Evolutionary conservation across 2,329 filamentous ascomycete genomes (phyloP).

Genomic region (Xylariaceae sp.): DNA sequence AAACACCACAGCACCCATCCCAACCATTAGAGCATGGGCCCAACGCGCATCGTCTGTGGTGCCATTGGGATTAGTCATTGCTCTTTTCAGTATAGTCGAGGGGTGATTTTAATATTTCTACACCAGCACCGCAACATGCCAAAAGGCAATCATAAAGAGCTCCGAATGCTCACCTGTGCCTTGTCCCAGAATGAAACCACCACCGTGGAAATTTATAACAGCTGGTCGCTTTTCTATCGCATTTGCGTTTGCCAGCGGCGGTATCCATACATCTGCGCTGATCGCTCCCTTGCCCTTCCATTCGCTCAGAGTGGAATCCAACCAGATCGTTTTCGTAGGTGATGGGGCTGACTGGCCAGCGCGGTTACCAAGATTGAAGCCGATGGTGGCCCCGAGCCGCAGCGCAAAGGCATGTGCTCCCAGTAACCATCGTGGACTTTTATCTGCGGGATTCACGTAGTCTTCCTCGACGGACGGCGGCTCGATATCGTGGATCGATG

Average conservation of each 20-base stretch:
- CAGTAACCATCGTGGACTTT: slow-evolving; percentile 25
- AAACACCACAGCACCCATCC: slow-evolving; percentile 55
- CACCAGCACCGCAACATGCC: no score
- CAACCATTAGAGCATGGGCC: slow-evolving; percentile 47
- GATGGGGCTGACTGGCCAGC: slow-evolving; percentile 9
- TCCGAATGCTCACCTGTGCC: no score
- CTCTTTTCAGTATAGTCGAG: no score
- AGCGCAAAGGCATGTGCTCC: slow-evolving; percentile 23
- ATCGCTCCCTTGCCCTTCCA: slow-evolving; percentile 22
- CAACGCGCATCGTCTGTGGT: slow-evolving; percentile 61
- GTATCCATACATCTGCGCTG: slow-evolving; percentile 23
- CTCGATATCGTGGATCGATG: slow-evolving; percentile 16
- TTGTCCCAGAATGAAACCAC: slow-evolving; percentile 60
- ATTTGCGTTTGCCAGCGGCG: slow-evolving; percentile 20
- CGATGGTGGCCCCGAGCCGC: slow-evolving; percentile 19
- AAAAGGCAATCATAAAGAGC: no score
- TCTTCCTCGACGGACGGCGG: slow-evolving; percentile 21
- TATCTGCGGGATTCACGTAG: slow-evolving; percentile 22
- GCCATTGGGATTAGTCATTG: no score
- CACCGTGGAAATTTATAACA: slow-evolving; percentile 64
- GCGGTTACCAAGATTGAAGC: slow-evolving; percentile 22
- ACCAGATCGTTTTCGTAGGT: slow-evolving; percentile 22
- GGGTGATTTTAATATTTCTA: no score
- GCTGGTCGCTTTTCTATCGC: slow-evolving; percentile 36
- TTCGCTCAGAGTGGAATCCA: slow-evolving; percentile 24